Conservation (phyloP, 1,284 basidiomycete species). For the Trichosporon asahii region DNA sequence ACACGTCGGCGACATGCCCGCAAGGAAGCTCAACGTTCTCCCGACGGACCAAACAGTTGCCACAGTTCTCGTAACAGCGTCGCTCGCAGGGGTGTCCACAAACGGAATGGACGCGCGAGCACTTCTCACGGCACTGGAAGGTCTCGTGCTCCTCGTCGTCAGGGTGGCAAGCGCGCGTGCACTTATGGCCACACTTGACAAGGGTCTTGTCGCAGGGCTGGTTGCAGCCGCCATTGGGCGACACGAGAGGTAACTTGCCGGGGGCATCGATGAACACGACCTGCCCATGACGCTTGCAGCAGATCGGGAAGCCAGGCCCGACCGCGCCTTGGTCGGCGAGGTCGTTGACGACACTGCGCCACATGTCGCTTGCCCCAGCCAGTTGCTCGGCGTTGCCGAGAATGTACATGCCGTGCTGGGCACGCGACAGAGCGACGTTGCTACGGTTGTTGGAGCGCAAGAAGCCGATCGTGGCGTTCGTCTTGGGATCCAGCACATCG, state of each 20-base stretch:
- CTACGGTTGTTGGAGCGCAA: constrained; percentile 50
- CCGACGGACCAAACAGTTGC: constrained; percentile 58
- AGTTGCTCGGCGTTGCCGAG: constrained; percentile 60
- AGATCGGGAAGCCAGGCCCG: constrained; percentile 59
- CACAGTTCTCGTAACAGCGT: constrained; percentile 59
- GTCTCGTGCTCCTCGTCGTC: constrained; percentile 60
- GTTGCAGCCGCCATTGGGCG: constrained; percentile 69
- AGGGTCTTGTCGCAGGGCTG: constrained; percentile 49
- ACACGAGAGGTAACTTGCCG: constrained; percentile 56
- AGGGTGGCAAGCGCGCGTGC: constrained; percentile 68
- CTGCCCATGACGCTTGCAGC: constrained; percentile 60
- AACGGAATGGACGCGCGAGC: constrained; percentile 56
- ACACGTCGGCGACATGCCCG: constrained; percentile 58
- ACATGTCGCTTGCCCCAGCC: constrained; percentile 53
- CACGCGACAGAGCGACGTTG: constrained; percentile 68
- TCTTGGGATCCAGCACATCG: background rate
- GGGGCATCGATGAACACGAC: constrained; percentile 56
- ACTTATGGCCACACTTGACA: constrained; percentile 67
- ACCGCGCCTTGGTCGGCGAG: constrained; percentile 56
- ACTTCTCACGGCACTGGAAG: constrained; percentile 58
- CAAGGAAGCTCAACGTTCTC: constrained; percentile 61
- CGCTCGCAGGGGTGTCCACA: constrained; percentile 62
- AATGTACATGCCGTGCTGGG: constrained; percentile 67
- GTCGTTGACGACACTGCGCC: constrained; percentile 60
- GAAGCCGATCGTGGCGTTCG: constrained; percentile 62